Evolutionary conservation across 192 early-diverging fungal species (phyloP).

Genomic region (Backusella liffmaniae): DNA sequence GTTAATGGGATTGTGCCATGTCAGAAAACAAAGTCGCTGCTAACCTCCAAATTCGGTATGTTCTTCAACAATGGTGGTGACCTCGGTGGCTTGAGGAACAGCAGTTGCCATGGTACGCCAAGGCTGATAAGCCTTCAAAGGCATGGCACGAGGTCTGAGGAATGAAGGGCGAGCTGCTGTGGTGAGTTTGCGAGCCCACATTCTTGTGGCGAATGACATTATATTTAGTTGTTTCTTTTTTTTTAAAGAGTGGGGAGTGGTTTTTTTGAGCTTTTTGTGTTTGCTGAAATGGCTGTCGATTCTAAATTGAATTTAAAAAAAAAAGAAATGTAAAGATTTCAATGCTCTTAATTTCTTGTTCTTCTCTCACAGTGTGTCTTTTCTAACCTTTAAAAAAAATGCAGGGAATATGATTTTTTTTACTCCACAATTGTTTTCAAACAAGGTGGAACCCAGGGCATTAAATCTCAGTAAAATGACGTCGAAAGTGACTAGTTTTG

Average conservation of each 20-base stretch:
- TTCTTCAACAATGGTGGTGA: constrained; percentile 36
- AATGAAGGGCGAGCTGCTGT: constrained; percentile 17
- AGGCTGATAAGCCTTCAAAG: constrained; percentile 17
- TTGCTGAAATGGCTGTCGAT: background rate
- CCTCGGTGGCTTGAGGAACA: constrained; percentile 10
- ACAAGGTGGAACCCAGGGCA: constrained; percentile 14
- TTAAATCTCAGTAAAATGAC: constrained; percentile 8
- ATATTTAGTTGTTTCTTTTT: background rate
- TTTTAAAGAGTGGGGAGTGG: constrained; percentile 15
- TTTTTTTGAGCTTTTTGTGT: background rate
- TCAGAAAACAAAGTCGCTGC: background rate
- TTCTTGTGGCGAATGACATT: constrained; percentile 38
- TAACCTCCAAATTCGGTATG: constrained; percentile 26
- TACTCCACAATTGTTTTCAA: constrained; percentile 10
- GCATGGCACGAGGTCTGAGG: background rate
- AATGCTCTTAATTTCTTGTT: background rate
- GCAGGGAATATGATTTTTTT: constrained; percentile 3
- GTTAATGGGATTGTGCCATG: background rate
- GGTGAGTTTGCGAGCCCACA: constrained; percentile 30
- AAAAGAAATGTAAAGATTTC: background rate
- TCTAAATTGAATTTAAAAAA: background rate
- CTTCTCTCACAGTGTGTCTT: background rate
- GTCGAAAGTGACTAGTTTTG: background rate
- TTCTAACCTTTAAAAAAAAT: constrained; percentile 7
- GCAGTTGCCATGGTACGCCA: constrained; percentile 34